A percentile compares a stretch with the other conserved stretches of the same genome.
Conservation (phyloP, 148 eudicot species). For the Amaranthus palmeri region DNA sequence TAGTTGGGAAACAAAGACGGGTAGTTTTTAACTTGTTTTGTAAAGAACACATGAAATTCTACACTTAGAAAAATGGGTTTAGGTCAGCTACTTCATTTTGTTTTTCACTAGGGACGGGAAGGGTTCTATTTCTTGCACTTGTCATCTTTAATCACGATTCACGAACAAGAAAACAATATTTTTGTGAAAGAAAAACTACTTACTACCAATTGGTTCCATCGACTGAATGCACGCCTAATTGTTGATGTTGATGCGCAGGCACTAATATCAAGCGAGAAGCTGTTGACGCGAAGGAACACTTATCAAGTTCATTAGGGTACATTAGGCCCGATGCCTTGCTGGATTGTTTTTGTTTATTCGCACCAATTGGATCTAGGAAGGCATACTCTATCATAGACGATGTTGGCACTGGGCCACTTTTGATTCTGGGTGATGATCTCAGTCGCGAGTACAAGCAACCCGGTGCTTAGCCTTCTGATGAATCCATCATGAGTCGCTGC, state of each 20-base stretch:
- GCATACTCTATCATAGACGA: conserved; percentile 40
- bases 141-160: too few species aligned
- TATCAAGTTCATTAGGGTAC: conserved; percentile 30
- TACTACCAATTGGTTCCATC: too few species aligned
- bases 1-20: neutral
- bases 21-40: neutral
- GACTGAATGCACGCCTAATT: neutral
- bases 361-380: conserved; percentile 19
- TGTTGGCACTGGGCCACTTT: conserved; percentile 18
- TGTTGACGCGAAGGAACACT: conserved; percentile 31
- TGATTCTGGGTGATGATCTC: conserved; percentile 49
- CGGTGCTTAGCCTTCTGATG: conserved; percentile 19
- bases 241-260: conserved; percentile 35
- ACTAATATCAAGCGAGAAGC: conserved; percentile 23
- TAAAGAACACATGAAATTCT: neutral
- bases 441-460: conserved; percentile 35
- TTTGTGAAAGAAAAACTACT: neutral
- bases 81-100: conserved; percentile 4
- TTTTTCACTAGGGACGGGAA: neutral
- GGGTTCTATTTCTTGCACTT: too few species aligned
- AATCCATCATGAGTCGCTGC: conserved; percentile 29
- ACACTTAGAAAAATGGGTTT: neutral
- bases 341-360: conserved; percentile 43
- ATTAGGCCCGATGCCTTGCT: conserved; percentile 61
- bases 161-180: too few species aligned